Base-by-base conservation (phyloP, 495 filamentous ascomycete genomes). In the Aspergillus avenaceus region DNA sequence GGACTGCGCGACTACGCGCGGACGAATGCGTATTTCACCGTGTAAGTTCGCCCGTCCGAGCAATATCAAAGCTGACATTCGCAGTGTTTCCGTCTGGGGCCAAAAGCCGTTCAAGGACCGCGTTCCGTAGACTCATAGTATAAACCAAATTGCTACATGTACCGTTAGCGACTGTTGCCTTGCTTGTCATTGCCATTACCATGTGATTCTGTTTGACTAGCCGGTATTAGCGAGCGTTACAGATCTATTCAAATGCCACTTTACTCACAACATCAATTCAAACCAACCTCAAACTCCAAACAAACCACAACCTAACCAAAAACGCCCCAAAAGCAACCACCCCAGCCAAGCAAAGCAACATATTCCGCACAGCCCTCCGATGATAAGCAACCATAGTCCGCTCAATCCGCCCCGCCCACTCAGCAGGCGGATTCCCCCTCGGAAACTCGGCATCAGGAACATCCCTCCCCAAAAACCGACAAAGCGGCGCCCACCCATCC, bases 21-120 rank as follows among this genome's bases (percentile, higher is more conserved):
- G 28, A 45, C 40, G 13, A 52, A 59, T 34, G 46, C 56, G 9
- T 64, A 59, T 47, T 61, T 61, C 23, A 22, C 56, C 25, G 55
- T 56, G 61, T 61, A 48, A 58, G 58, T 54, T 31, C 13, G 19
- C 3, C n/a, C 13, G 5, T n/a, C 7, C 13, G 19, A 12, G 29
- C n/a, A 16, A 16, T 16, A 49, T 13, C 14, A 8, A 16, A 24
- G 18, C 6, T 14, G 23, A 40, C 29, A 32, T 32, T 32, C 5
- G 18, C 18, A 58, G 54, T 19, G 49, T 61, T 7, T 45, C 50
- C 7, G 58, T 61, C 23, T 58, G 55, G 16, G 58, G 55, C 13
- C 55, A 54, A 43, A 58, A 58, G 25, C 55, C 51, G 6, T 16
- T 29, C 16, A 9, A 45, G 16, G 18, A 36, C 31, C 23, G 11